Base-by-base conservation (phyloP, 2,329 filamentous ascomycete genomes). In the Chalaropsis ovoidea region DNA sequence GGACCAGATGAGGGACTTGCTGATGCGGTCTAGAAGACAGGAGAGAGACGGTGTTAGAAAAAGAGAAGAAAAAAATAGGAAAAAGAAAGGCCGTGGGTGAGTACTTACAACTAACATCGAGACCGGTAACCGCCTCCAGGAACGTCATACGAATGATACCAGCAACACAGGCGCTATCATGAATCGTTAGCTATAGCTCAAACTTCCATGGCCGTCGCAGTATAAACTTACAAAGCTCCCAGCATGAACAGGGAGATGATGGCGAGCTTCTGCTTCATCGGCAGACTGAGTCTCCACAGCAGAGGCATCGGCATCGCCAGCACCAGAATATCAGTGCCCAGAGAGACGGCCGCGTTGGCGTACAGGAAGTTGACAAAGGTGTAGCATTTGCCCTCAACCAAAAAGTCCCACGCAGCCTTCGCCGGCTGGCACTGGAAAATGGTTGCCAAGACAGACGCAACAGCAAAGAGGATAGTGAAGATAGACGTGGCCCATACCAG, bases 91-190 rank as follows among this genome's bases (percentile, higher is more conserved):
- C 6, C 2, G 3, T 15, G n/a, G n/a, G n/a, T 43, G 5, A 15
- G 13, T 6, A 69, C 71, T 69, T 69, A 74, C 73, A 71, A 0
- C 72, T 73, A 1, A 73, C 68, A 10, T 75, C 73, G 19, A 71
- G 62, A 0, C 69, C 61, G 7, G 66, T 56, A 2, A 73, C 67
- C 11, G 68, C 65, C 13, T 70, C 68, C 15, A 75, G 58, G 22
- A 69, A 71, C 27, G 68, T 63, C 0, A 74, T 67, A 3, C 72
- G 71, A 19, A 72, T 62, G 15, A 72, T 70, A 24, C 67, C 70
- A 3, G 69, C 70, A 1, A 64, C 68, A 41, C 71, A 74, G 0
- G 72, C 72, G 8, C 73, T 74, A 56, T 10, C 1, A 17, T 27
- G 10, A 11, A 0, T 39, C 2, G 1, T 19, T 8, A 62, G 0